These are phyloP conservation scores for Parachlorella kessleri DNA, from an alignment of 139 green algal species.

Conservation along the genomic window DNA sequence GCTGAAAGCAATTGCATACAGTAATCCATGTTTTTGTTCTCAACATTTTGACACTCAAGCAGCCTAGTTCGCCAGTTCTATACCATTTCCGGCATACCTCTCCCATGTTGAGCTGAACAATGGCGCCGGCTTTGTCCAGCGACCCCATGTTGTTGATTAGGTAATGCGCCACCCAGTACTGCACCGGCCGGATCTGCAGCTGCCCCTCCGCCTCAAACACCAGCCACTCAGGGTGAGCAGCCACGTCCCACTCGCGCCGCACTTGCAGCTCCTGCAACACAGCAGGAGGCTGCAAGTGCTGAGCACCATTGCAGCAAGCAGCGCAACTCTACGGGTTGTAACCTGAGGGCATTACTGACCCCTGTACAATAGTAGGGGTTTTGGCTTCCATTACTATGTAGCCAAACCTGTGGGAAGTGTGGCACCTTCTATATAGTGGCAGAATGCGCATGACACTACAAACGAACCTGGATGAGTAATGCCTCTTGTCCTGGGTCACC, in stretches of 20 bases:
- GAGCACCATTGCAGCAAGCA: no score
- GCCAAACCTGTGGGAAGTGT: not conserved
- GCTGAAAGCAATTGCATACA: no score
- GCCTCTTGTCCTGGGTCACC: not conserved
- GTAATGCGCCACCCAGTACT: slow-evolving; percentile 45
- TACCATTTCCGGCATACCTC: not conserved
- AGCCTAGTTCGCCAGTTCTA: not conserved
- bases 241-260: slow-evolving; percentile 39
- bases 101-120: slow-evolving; percentile 25
- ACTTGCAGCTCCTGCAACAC: slow-evolving; percentile 59
- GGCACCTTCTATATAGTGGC: not conserved
- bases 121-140: slow-evolving; percentile 5
- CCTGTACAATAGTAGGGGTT: no score
- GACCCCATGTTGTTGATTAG: slow-evolving; percentile 43
- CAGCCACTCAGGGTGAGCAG: slow-evolving; percentile 50
- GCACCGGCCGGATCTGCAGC: slow-evolving; percentile 61
- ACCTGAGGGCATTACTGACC: no score
- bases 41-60: no score
- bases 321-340: no score
- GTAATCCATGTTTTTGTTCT: no score
- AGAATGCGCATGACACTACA: not conserved
- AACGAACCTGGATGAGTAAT: not conserved
- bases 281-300: no score
- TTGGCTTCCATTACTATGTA: no score
- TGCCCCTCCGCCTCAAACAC: slow-evolving; percentile 62